Base-by-base conservation (phyloP, 768 basidiomycete genomes). In the Plicaturopsis crispa region DNA sequence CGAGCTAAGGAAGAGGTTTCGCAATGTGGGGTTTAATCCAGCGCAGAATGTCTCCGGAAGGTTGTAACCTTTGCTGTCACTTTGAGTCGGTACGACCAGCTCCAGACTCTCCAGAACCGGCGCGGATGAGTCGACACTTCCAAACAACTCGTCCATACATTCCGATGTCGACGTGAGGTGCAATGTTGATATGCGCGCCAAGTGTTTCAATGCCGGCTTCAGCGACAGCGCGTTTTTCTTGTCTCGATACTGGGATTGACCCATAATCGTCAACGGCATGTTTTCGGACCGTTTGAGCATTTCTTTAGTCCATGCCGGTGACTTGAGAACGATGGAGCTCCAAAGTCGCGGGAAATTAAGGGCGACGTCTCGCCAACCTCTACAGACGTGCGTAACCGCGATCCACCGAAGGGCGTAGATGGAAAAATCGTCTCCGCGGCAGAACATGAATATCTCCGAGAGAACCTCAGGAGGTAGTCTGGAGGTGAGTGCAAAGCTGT, bases 281-380 rank as follows among this genome's bases (percentile, higher is more conserved):
- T 52, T 61, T 46, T 68, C 70, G 3, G 72, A 74, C 16, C 71
- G 59, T 24, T 48, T 51, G 19, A 74, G 42, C 57, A 73, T 65
- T 46, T 66, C 67, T 38, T 62, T 54, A 13, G 59, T 60, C 63
- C 65, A 67, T 21, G 42, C 45, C 6, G 53, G 56, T 18, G 54
- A 57, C 7, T 44, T 48, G 24, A 68, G 61, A 2, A 59, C 48
- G 17, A 62, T 52, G 31, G 47, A 50, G 13, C 59, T 57, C 70
- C 72, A 75, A 30, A 73, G 57, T 10, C 38, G 47, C 1, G 69
- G 61, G 38, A 56, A 63, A 32, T 47, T 56, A 11, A 73, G 41
- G 4, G 69, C 67, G 4, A 71, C 60, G 0, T 59, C 44, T 18
- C 72, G 64, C 69, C 70, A 73, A 36, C 65, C 59, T 16, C 40